Evolutionary conservation across 306 rosid genomes (phyloP), one percentile per base, ranked within the genome.

Genomic region (Cyclanthera cordifolia): DNA sequence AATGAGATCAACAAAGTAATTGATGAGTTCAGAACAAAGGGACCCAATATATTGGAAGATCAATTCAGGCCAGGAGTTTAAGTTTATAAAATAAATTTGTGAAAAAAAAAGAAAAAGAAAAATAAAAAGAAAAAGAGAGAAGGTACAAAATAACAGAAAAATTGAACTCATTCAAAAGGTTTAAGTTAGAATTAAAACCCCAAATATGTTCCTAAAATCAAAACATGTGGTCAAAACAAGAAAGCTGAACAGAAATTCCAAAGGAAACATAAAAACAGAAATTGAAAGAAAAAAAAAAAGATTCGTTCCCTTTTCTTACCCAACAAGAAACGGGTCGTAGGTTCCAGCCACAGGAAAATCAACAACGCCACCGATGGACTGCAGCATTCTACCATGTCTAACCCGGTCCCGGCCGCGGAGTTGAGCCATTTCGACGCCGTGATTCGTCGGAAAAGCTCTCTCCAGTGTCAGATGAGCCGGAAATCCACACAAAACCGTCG

Each of bases 351-450:
- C 90, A 2, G 78, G 37, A 41, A 94, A 88, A 88, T 90, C 90
- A 4, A 82, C 75, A 25, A 94, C 86, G 11, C 95, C 96, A 60
- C 58, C 60, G 0, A 85, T 72, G 67, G 91, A 79, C 73, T 90
- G 97, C 87, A 88, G 74, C 79, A 88, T 79, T 75, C 97, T 81
- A 43, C 87, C 84, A 79, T 90, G 95, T 76, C 99, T 69, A 27
- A 79, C 63, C 64, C 69, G 60, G 63, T 94, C 99, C n/a, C 95
- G 79, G 30, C 79, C 83, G 67, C 83, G 86, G 14, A 94, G 90
- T 68, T 83, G 75, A 72, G 78, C 80, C 84, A 90, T 8, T 72
- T 90, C 91, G 39, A 88, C 86, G 54, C 87, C 84, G 6, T 88
- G 85, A 76, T 81, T 83, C 32, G 81, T 11, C 46, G 96, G 90